Evolutionary conservation across 257 asterid genomes (phyloP).

Genomic region (Lantana camara): DNA sequence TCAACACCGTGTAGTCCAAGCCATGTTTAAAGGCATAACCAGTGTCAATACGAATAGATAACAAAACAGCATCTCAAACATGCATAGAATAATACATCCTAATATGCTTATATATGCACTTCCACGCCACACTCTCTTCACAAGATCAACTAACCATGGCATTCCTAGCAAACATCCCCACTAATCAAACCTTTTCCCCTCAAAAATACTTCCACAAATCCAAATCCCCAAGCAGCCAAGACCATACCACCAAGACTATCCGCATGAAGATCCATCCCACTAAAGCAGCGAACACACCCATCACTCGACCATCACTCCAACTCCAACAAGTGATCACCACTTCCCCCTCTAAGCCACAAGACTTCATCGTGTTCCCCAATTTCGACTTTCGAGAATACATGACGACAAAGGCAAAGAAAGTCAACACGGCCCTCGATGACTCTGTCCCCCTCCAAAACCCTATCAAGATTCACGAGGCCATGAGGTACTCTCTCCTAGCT

Average conservation of each 20-base stretch:
- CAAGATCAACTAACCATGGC: constrained; percentile 41
- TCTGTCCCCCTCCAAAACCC: constrained; percentile 66
- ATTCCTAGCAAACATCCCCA: constrained; percentile 31
- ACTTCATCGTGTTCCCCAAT: constrained; percentile 31
- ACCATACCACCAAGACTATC: constrained; percentile 1
- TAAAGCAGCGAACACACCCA: constrained; percentile 28
- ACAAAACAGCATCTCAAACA: constrained; percentile 43
- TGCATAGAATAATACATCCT: too few species aligned
- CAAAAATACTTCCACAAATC: constrained; percentile 9
- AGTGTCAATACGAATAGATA: constrained; percentile 21
- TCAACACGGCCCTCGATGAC: constrained; percentile 57
- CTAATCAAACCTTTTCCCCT: constrained; percentile 30
- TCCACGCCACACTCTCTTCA: background rate
- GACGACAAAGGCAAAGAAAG: constrained; percentile 36
- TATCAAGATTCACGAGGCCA: constrained; percentile 55
- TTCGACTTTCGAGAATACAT: constrained; percentile 56
- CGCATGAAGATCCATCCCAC: constrained; percentile 36
- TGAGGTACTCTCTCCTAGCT: constrained; percentile 75
- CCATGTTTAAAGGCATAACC: constrained; percentile 11
- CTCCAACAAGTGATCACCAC: constrained; percentile 24
- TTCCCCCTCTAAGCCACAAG: background rate
- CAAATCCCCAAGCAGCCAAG: constrained; percentile 6
- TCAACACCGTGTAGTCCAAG: constrained; percentile 15
- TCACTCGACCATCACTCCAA: constrained; percentile 20
- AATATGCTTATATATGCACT: constrained; percentile 10